Evolutionary conservation across 225 moss, liverwort and hornwort genomes (phyloP), one percentile per base, ranked within the genome.

Genomic region (Antitrichia curtipendula): DNA sequence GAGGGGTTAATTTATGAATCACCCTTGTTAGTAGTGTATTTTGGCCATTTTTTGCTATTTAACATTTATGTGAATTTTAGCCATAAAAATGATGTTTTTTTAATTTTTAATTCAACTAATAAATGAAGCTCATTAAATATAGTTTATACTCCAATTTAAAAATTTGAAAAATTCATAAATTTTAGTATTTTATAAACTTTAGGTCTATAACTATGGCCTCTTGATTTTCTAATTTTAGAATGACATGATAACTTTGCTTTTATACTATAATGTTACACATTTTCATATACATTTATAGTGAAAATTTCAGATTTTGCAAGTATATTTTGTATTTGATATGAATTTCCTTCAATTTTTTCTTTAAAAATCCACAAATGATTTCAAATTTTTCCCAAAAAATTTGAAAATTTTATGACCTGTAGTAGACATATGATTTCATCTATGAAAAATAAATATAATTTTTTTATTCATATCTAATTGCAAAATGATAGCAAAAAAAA

Each of bases 201-300:
- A 2, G 3, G 5, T 5, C 16, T 16, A 43, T 2, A 41, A 8
- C 11, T 6, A 16, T 16, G 16, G 3, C 17, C 10, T 72, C 2
- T 45, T 45, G 28, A 29, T 72, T 72, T 17, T 72, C 3, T 29
- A 72, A 16, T 10, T 29, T 17, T 72, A 17, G 1, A 72, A 0
- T 18, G 29, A 45, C 1, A 17, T 1, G 0, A 0, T 72, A 45
- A 45, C 6, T 45, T 29, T 29, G 7, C 5, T 47, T n/a, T 73
- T 73, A 18, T 0, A 47, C 1, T 0, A 73, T 7, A 4, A 31
- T 31, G 1, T 11, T 47, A 29, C 0, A 11, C 4, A 47, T 0
- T 19, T 0, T 19, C 29, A 29, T 18, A 12, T 6, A 19, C 4
- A 49, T 19, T 0, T 19, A 31, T 19, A 12, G 4, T 15, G 2